Evolutionary conservation across 306 rosid genomes (phyloP), one percentile per base, ranked within the genome.

Genomic region (Cucumis hystrix): DNA sequence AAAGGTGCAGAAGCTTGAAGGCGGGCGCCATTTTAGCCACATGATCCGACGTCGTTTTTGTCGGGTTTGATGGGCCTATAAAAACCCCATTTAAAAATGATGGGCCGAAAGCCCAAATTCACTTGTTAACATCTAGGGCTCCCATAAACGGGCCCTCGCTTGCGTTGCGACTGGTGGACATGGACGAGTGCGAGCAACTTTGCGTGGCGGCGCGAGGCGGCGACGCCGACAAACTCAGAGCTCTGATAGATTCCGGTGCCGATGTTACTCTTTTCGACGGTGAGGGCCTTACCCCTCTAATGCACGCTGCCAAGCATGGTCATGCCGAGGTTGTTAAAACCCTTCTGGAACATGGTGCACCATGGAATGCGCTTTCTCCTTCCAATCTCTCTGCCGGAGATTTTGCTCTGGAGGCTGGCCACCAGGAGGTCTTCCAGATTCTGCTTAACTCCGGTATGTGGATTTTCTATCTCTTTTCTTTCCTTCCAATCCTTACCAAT

Each of bases 361-460:
- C 98, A 4, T 91, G 99, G 97, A 92, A 92, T 65, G 97, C 93
- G n/a, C 92, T 95, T 63, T 90, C 95, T 79, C 97, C 93, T 6
- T 88, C 90, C 86, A 84, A 81, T 76, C 81, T 87, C 78, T 91
- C 97, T 35, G 93, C 97, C 25, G 92, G 99, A 0, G 97, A 89
- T 78, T 88, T 85, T 6, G 86, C 99, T 43, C 87, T 91, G 92
- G 86, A 91, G 2, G 85, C 84, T 61, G 97, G 86, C 8, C 89
- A 89, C 83, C 87, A 84, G 75, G 93, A 89, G 9, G 91, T 88
- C 35, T 87, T 64, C 52, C 90, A 92, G 7, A 57, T 85, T 78
- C 92, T 95, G 75, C 88, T 91, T 76, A 88, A 88, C 21, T 86
- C 99, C 43, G 97, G 97, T 95, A 75, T 78, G 72, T 59, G 64